phyloP scores from a whole-genome alignment of 805 yeast species.

The Candida germanica region DNA sequence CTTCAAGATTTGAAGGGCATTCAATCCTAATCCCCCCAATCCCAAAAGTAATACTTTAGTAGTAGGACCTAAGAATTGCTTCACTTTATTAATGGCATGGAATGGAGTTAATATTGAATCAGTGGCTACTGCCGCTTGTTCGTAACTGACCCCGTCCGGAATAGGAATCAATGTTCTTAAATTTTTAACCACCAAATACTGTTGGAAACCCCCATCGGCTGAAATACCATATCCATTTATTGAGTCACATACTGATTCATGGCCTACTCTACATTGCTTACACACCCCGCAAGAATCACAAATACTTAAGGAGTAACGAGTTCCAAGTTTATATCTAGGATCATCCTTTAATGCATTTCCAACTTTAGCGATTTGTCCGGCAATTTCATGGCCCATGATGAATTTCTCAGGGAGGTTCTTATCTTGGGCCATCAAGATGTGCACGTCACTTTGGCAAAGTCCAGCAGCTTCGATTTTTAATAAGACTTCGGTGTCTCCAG shows the following conservation, averaged over 20 bases:
- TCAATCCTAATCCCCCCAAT: slow-evolving; percentile 42
- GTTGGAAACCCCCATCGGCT: slow-evolving; percentile 41
- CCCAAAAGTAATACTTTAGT: slow-evolving; percentile 38
- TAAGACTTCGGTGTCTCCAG: slow-evolving; percentile 27
- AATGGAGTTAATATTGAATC: slow-evolving; percentile 44
- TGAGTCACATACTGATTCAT: slow-evolving; percentile 28
- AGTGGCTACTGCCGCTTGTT: slow-evolving; percentile 39
- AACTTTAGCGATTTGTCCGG: slow-evolving; percentile 33
- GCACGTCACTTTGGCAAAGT: slow-evolving; percentile 43
- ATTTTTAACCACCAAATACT: slow-evolving; percentile 35
- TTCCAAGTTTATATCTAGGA: slow-evolving; percentile 25
- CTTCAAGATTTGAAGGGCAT: slow-evolving; percentile 39
- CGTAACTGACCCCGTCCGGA: slow-evolving; percentile 38
- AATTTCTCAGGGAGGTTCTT: slow-evolving; percentile 24
- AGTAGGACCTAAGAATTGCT: slow-evolving; percentile 24
- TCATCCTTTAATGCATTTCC: slow-evolving; percentile 24
- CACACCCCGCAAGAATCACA: slow-evolving; percentile 35
- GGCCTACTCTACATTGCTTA: slow-evolving; percentile 30
- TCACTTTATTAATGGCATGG: slow-evolving; percentile 39
- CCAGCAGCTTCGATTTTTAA: slow-evolving; percentile 43
- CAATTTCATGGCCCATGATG: slow-evolving; percentile 46
- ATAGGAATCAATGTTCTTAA: slow-evolving; percentile 34
- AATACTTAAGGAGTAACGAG: slow-evolving; percentile 29
- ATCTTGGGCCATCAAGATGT: slow-evolving; percentile 26
- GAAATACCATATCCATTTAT: slow-evolving; percentile 33